These are phyloP conservation scores for Exutisphaerella laricina DNA, from an alignment of 2,329 filamentous ascomycete genomes.

Conservation along the genomic window DNA sequence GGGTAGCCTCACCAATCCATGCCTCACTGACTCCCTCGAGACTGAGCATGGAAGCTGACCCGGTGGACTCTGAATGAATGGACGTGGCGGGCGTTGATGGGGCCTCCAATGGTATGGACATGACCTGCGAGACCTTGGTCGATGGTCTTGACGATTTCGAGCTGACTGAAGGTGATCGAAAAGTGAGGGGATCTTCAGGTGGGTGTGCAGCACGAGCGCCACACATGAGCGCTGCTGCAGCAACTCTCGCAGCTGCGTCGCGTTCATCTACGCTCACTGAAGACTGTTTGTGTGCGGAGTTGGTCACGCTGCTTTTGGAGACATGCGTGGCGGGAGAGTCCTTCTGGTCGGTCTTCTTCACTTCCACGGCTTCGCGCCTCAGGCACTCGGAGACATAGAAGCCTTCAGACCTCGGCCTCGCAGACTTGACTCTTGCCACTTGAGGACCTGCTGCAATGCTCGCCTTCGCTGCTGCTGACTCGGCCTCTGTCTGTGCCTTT, in stretches of 20 bases:
- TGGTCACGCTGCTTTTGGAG: too few species aligned
- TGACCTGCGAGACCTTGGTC: too few species aligned
- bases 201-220: too few species aligned
- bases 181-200: neutral
- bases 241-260: conserved; percentile 7
- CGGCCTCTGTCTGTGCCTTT: too few species aligned
- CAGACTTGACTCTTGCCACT: neutral
- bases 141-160: neutral
- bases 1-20: neutral
- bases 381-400: conserved; percentile 3
- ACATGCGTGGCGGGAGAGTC: too few species aligned
- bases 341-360: conserved; percentile 2
- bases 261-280: neutral
- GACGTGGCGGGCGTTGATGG: neutral
- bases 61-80: neutral
- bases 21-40: conserved; percentile 3
- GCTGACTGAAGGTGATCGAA: neutral
- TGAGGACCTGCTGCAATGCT: neutral
- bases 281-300: too few species aligned
- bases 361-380: neutral
- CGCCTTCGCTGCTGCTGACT: too few species aligned
- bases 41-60: neutral
- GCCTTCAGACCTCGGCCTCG: neutral
- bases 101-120: too few species aligned
- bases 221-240: conserved; percentile 21